Conservation (phyloP, 257 asterid species). For the Nicotiana tabacum region DNA sequence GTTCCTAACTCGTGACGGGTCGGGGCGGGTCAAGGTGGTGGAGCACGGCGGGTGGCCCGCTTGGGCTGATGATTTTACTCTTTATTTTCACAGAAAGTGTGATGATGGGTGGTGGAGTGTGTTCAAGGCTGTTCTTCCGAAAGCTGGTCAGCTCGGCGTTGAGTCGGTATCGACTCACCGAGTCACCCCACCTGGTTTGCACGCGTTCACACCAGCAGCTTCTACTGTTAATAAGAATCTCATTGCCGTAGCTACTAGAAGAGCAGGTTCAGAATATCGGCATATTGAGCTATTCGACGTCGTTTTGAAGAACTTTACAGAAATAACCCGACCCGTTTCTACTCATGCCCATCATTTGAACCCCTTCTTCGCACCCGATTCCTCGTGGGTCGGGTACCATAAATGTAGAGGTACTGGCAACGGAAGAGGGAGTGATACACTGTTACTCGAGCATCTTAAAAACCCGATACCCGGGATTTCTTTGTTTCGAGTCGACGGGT, state of each 20-base stretch:
- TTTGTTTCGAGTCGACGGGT: constrained; percentile 70
- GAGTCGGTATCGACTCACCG: constrained; percentile 44
- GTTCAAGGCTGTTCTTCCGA: constrained; percentile 37
- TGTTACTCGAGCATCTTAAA: constrained; percentile 51
- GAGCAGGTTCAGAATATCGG: constrained; percentile 57
- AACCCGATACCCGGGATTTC: constrained; percentile 51
- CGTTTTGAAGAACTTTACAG: constrained; percentile 26
- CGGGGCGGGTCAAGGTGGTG: constrained; percentile 59
- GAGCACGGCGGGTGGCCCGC: constrained; percentile 97
- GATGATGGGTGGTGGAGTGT: constrained; percentile 96
- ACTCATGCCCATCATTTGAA: constrained; percentile 65
- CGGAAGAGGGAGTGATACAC: constrained; percentile 21
- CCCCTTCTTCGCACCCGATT: constrained; percentile 73
- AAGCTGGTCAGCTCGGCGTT: constrained; percentile 18
- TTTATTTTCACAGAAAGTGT: constrained; percentile 70
- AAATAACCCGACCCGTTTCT: constrained; percentile 46
- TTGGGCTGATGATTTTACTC: constrained; percentile 73
- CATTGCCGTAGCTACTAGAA: constrained; percentile 75
- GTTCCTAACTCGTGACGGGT: constrained; percentile 67
- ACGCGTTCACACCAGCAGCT: constrained; percentile 91
- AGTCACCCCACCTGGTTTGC: constrained; percentile 84
- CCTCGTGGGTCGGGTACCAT: constrained; percentile 61
- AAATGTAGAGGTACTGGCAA: constrained; percentile 52
- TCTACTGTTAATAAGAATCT: constrained; percentile 42
- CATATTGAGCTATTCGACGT: constrained; percentile 74